These are phyloP conservation scores for Corinectria fuckeliana DNA, from an alignment of 2,329 filamentous ascomycete species.

Conservation along the genomic window DNA sequence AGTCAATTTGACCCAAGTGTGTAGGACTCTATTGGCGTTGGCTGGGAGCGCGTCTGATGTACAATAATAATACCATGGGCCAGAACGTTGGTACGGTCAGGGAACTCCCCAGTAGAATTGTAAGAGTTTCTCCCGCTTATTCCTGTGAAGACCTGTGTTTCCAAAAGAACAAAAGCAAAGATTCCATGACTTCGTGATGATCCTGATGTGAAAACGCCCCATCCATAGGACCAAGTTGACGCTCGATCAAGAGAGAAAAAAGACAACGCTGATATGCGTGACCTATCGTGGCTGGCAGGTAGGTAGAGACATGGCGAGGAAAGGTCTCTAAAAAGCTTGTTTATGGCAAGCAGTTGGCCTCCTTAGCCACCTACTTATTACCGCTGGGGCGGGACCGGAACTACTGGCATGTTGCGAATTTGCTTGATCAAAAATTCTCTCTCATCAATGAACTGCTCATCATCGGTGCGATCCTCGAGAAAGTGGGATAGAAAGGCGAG, in stretches of 20 bases:
- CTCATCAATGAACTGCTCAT: conserved; percentile 98
- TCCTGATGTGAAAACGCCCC: not conserved
- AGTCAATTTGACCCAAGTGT: conserved; percentile 27
- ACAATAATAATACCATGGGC: conserved; percentile 36
- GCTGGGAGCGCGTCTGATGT: conserved; percentile 33
- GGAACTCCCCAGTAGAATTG: conserved; percentile 14
- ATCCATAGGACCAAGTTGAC: not conserved
- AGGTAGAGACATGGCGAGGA: not conserved
- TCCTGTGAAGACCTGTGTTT: not conserved
- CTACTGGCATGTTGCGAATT: conserved; percentile 73
- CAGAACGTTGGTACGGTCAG: conserved; percentile 22
- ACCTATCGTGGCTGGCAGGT: not conserved
- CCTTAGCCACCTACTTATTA: conserved; percentile 28
- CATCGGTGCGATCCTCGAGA: conserved; percentile 91
- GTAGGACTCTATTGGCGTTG: conserved; percentile 35
- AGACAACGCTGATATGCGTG: not conserved
- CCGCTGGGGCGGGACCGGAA: conserved; percentile 60
- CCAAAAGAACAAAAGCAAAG: not conserved
- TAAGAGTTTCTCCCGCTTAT: conserved; percentile 13
- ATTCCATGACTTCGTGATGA: not conserved
- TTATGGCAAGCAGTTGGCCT: not conserved
- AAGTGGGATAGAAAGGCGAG: conserved; percentile 90
- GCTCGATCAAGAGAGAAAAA: not conserved
- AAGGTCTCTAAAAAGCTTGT: not conserved
- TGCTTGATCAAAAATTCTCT: conserved; percentile 97